A percentile compares a stretch with the other conserved stretches of the same genome.
phyloP scores from a whole-genome alignment of 2,329 filamentous ascomycete species.

The Paecilomyces sp. region DNA sequence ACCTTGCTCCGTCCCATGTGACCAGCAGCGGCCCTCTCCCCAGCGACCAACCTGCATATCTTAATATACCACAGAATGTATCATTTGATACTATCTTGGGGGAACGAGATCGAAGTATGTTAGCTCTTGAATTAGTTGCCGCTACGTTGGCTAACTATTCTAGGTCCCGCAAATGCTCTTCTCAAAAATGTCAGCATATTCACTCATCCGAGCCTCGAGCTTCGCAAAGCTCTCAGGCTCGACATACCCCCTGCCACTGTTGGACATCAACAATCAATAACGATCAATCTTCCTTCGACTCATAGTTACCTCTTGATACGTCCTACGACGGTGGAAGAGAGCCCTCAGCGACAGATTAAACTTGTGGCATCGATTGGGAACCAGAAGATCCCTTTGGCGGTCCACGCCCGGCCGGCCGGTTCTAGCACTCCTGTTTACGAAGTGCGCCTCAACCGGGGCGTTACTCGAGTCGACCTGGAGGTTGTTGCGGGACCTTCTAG shows the following conservation, averaged over 20 bases:
- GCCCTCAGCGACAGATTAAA: conserved; percentile 66
- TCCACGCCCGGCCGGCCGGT: conserved; percentile 45
- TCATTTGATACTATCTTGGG: conserved; percentile 36
- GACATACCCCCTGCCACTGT: conserved; percentile 59
- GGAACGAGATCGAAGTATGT: conserved; percentile 43
- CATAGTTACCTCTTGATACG: conserved; percentile 67
- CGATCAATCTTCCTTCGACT: conserved; percentile 60
- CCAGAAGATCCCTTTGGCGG: conserved; percentile 50
- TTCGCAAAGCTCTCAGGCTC: conserved; percentile 55
- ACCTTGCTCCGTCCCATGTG: conserved; percentile 21
- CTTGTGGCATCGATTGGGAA: conserved; percentile 67
- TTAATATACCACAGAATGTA: background rate
- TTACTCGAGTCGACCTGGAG: conserved; percentile 73
- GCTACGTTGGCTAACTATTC: background rate
- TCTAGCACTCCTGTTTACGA: conserved; percentile 66
- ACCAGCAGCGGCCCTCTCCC: conserved; percentile 31
- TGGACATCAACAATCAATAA: conserved; percentile 64
- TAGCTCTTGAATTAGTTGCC: background rate
- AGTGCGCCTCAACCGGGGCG: conserved; percentile 59
- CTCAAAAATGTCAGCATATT: conserved; percentile 59
- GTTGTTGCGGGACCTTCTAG: conserved; percentile 64
- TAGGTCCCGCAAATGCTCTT: conserved; percentile 55
- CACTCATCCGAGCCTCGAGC: conserved; percentile 60
- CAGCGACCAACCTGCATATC: conserved; percentile 14
- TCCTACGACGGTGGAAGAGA: conserved; percentile 55